Evolutionary conservation across 2,329 filamentous ascomycete genomes (phyloP).

Genomic region (Huntiella moniliformis): DNA sequence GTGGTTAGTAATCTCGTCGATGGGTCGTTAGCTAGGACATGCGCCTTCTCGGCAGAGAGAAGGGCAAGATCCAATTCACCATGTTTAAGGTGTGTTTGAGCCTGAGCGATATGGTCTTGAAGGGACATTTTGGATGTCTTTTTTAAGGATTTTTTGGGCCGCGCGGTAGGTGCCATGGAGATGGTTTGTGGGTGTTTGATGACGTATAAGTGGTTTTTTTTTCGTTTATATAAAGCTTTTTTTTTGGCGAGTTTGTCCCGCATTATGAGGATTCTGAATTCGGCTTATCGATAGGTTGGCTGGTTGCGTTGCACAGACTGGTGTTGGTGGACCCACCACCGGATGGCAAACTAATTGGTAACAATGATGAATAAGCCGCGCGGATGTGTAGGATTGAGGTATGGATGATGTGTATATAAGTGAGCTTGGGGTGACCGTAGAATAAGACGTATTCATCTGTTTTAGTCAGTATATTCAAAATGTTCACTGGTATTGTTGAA

Average conservation of each 20-base stretch:
- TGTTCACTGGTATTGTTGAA: constrained; percentile 95
- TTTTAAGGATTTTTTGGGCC: constrained; percentile 14
- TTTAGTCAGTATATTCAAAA: constrained; percentile 20
- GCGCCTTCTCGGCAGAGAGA: constrained; percentile 24
- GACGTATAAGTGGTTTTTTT: background rate
- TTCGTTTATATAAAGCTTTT: no score
- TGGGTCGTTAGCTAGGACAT: constrained; percentile 24
- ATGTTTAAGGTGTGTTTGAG: constrained; percentile 24
- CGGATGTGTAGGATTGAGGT: background rate
- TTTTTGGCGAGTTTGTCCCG: no score
- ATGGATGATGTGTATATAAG: background rate
- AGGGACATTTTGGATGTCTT: constrained; percentile 18
- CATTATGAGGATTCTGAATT: background rate
- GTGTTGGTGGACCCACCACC: background rate
- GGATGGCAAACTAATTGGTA: background rate
- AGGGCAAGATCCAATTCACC: constrained; percentile 25
- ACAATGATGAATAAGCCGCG: background rate
- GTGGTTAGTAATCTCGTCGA: constrained; percentile 44
- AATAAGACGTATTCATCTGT: background rate
- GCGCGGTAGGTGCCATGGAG: constrained; percentile 22
- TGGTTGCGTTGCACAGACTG: background rate
- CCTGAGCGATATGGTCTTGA: constrained; percentile 20
- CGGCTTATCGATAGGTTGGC: background rate
- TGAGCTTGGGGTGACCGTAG: no score
- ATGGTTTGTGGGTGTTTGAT: background rate